These are phyloP conservation scores for Macrophomina tecta DNA, from an alignment of 2,329 filamentous ascomycete species.

Conservation along the genomic window DNA sequence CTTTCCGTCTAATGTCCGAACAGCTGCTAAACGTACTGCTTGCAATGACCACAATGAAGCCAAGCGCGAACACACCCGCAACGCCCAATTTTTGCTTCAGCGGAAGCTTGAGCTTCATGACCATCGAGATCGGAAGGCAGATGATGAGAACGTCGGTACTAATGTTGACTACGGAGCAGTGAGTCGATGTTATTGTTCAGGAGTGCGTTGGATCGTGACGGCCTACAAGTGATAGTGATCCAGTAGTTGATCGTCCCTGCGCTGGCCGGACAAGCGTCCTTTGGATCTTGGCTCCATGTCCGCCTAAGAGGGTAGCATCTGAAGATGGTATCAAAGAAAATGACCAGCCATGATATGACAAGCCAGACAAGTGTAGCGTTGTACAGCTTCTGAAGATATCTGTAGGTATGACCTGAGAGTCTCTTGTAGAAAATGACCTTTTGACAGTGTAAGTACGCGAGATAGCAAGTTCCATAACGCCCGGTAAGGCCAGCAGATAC, in stretches of 20 bases:
- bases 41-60: slow-evolving; percentile 41
- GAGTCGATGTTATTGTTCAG: background rate
- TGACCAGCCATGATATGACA: slow-evolving; percentile 39
- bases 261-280: slow-evolving; percentile 28
- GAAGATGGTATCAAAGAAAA: slow-evolving; percentile 50
- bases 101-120: slow-evolving; percentile 44
- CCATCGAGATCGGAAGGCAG: slow-evolving; percentile 45
- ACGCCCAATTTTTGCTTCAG: slow-evolving; percentile 43
- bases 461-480: too few species aligned
- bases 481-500: background rate
- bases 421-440: slow-evolving; percentile 48
- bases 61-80: slow-evolving; percentile 40
- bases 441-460: background rate
- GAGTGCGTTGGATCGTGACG: background rate
- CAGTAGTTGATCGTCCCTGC: slow-evolving; percentile 25
- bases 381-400: slow-evolving; percentile 44
- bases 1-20: background rate
- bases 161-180: slow-evolving; percentile 19
- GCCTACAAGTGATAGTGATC: slow-evolving; percentile 22
- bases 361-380: slow-evolving; percentile 44
- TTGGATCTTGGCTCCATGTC: slow-evolving; percentile 35
- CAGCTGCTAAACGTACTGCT: slow-evolving; percentile 32
- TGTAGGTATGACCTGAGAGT: slow-evolving; percentile 45
- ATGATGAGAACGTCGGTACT: slow-evolving; percentile 34
- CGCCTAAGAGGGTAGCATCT: slow-evolving; percentile 46